Conservation (phyloP, 1,139 yeast species). For the Casaregolazyma suthepensis region DNA sequence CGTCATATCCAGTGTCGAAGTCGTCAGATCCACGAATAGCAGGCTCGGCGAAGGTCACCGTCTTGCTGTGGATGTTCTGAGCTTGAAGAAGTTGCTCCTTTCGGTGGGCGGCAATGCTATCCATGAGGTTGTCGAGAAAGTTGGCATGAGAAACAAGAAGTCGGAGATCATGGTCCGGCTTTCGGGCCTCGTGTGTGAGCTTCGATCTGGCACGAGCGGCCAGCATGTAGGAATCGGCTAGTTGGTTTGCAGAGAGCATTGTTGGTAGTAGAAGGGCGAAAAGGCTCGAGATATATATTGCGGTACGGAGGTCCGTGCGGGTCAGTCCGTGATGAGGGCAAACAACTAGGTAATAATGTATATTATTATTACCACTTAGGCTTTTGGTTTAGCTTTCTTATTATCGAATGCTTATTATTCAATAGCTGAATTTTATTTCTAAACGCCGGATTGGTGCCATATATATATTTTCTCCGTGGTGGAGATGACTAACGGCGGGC, state of each 20-base stretch:
- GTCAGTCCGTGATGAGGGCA: not conserved
- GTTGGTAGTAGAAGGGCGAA: not conserved
- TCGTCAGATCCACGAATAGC: not conserved
- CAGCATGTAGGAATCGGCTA: conserved; percentile 52
- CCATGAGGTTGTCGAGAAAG: conserved; percentile 65
- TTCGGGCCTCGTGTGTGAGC: conserved; percentile 59
- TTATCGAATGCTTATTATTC: not conserved
- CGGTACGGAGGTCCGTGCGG: not conserved
- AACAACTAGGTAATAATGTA: not conserved
- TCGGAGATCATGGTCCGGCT: conserved; percentile 55
- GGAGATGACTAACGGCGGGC: not conserved
- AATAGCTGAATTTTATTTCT: not conserved
- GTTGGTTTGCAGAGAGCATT: conserved; percentile 4
- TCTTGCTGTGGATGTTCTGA: conserved; percentile 6
- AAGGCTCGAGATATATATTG: not conserved
- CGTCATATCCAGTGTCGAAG: conserved; percentile 9
- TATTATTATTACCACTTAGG: not conserved
- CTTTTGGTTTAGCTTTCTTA: not conserved
- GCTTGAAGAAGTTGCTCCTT: conserved; percentile 8
- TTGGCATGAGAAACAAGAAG: conserved; percentile 70
- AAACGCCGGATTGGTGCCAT: not conserved
- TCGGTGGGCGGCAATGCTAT: conserved; percentile 26
- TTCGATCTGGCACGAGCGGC: conserved; percentile 67
- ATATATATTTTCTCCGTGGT: not conserved
- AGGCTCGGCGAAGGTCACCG: conserved; percentile 5